A percentile compares a stretch with the other conserved stretches of the same genome.
Evolutionary conservation across 1,284 basidiomycete genomes (phyloP).

Genomic region (Leccinum fallax): DNA sequence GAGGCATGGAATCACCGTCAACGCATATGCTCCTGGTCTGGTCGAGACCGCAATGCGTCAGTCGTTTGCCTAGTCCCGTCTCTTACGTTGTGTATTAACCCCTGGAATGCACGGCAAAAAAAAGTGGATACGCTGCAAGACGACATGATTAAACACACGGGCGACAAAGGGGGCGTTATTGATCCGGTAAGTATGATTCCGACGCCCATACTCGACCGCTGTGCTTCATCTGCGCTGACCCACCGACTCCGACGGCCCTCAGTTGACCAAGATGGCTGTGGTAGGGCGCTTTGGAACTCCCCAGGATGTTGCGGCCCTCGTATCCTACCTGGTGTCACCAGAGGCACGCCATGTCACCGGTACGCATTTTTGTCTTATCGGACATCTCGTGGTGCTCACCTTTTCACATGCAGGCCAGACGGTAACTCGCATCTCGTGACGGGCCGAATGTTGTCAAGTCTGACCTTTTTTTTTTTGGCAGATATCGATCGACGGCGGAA

Average conservation of each 20-base stretch:
- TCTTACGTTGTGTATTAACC: neutral
- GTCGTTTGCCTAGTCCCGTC: neutral
- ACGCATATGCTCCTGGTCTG: slow-evolving; percentile 52
- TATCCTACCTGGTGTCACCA: slow-evolving; percentile 40
- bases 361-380: slow-evolving; percentile 8
- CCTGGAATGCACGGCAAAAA: slow-evolving; percentile 1
- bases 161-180: slow-evolving; percentile 17
- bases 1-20: slow-evolving; percentile 48
- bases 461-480: slow-evolving; percentile 1
- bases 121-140: slow-evolving; percentile 24
- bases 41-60: slow-evolving; percentile 40
- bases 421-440: slow-evolving; percentile 18
- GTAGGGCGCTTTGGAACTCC: slow-evolving; percentile 32
- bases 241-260: neutral
- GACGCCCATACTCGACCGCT: no score
- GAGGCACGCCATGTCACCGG: slow-evolving; percentile 42
- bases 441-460: neutral
- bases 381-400: neutral
- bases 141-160: slow-evolving; percentile 16
- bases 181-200: slow-evolving; percentile 21
- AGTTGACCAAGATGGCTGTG: slow-evolving; percentile 20
- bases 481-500: slow-evolving; percentile 32
- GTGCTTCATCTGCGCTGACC: slow-evolving; percentile 4
- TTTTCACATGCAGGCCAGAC: slow-evolving; percentile 24
- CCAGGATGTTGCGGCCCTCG: slow-evolving; percentile 38